These are phyloP conservation scores for Excoecaria cochinchinensis DNA, from an alignment of 345 rosid species.

Conservation along the genomic window DNA sequence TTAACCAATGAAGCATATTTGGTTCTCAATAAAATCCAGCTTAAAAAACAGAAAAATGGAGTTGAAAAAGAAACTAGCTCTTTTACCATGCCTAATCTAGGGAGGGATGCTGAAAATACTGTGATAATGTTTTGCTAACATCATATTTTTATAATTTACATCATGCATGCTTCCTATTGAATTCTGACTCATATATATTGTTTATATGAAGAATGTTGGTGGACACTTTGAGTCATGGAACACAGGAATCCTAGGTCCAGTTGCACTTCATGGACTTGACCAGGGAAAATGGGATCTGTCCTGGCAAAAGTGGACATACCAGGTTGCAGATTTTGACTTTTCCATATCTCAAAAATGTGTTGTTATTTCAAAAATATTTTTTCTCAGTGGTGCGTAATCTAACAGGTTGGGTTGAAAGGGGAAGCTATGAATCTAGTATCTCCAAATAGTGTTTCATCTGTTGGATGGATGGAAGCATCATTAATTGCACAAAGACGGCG, in stretches of 20 bases:
- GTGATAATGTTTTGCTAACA: no score
- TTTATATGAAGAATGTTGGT: conserved; percentile 28
- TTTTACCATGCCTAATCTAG: no score
- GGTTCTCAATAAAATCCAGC: no score
- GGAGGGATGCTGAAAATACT: no score
- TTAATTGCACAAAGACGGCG: conserved; percentile 22
- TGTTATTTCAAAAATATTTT: neutral
- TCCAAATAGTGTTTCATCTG: conserved; percentile 27
- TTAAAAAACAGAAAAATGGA: no score
- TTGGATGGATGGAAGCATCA: conserved; percentile 25
- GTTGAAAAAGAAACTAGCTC: no score
- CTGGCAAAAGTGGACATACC: conserved; percentile 31
- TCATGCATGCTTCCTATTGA: no score
- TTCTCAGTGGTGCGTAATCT: no score
- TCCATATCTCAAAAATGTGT: neutral
- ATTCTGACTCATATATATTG: neutral
- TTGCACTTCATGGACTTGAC: conserved; percentile 27
- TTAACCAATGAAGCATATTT: no score
- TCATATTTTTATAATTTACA: neutral
- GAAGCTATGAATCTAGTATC: conserved; percentile 26
- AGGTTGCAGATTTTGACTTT: conserved; percentile 19
- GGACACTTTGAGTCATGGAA: conserved; percentile 32
- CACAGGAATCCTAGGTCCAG: conserved; percentile 34
- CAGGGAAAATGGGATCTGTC: conserved; percentile 28
- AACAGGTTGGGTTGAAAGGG: conserved; percentile 36